Evolutionary conservation across 225 moss, liverwort and hornwort species (phyloP), one percentile per base, ranked within the genome.

Genomic region (Pleurozium schreberi): DNA sequence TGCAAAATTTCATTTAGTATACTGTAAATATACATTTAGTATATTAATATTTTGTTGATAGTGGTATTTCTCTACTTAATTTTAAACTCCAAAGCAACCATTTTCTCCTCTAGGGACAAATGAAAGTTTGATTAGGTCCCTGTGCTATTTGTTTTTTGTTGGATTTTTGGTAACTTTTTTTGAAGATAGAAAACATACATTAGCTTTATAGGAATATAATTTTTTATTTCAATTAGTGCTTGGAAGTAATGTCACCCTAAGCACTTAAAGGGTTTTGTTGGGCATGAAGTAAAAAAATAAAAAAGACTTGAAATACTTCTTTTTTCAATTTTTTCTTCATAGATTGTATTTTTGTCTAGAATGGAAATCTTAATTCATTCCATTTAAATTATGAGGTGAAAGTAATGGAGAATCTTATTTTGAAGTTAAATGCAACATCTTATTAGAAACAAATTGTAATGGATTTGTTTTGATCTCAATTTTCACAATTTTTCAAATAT

Each of bases 191-290:
- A 45, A 73, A 73, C 0, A 18, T 6, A 28, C 18, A 50, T 21
- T 13, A 36, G 9, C 3, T 53, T 14, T 53, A 0, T 14, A 0
- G 3, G 0, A 76, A 36, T 36, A 53, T 15, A 6, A 6, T 11
- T 33, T 40, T 36, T 4, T 20, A 22, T 36, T 15, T 38, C 15
- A 38, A 10, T 53, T 53, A 15, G 4, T 38, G 6, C 5, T 0
- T 0, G 0, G 4, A 36, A 55, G 1, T 38, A 38, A 15, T 77
- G 5, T 6, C 0, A 55, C 10, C 10, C 6, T 25, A 6, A 53
- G 0, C 1, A 25, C 14, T 38, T 38, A 53, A 34, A 14, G 4
- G 9, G 38, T 2, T 14, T 53, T 4, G 0, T 0, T 25, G 0
- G 3, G 15, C 4, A 25, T 23, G 1, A 38, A 36, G 33, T n/a